phyloP scores from a whole-genome alignment of 768 basidiomycete species.

The Trametes elegans region DNA sequence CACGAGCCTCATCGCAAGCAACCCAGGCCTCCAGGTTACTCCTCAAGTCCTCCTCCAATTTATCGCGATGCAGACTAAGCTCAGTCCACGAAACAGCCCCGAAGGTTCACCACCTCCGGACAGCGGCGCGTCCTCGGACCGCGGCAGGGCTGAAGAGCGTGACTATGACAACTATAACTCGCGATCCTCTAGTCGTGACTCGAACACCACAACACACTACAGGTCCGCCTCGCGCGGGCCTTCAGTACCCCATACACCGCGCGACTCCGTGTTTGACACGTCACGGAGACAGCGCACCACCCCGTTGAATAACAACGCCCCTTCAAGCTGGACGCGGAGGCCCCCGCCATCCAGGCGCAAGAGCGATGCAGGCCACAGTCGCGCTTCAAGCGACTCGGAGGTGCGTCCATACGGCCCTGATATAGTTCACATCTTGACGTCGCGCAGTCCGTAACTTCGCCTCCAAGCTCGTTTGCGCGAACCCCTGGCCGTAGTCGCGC shows the following conservation, averaged over 20 bases:
- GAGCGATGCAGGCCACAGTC: slow-evolving; percentile 65
- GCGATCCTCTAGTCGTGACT: slow-evolving; percentile 60
- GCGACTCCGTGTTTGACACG: slow-evolving; percentile 65
- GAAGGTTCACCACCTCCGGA: slow-evolving; percentile 33
- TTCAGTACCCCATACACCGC: slow-evolving; percentile 43
- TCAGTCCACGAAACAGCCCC: slow-evolving; percentile 17
- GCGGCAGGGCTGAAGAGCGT: slow-evolving; percentile 40
- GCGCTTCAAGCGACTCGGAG: slow-evolving; percentile 67
- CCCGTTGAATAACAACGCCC: slow-evolving; percentile 54
- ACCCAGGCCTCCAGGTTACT: slow-evolving; percentile 66
- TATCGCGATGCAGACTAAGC: slow-evolving; percentile 45
- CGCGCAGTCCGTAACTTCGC: slow-evolving; percentile 33
- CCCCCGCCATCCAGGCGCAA: slow-evolving; percentile 69
- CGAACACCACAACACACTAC: slow-evolving; percentile 41
- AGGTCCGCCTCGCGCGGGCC: slow-evolving; percentile 49
- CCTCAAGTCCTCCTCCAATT: slow-evolving; percentile 62
- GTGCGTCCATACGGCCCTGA: slow-evolving; percentile 36
- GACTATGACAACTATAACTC: slow-evolving; percentile 37
- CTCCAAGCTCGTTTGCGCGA: slow-evolving; percentile 42
- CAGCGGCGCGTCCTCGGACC: slow-evolving; percentile 34
- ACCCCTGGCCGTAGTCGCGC: slow-evolving; percentile 52
- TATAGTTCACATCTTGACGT: not conserved
- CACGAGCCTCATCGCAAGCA: slow-evolving; percentile 50
- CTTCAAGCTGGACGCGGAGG: slow-evolving; percentile 75
- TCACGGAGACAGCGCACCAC: slow-evolving; percentile 69